These are phyloP conservation scores for Linnemannia zychae DNA, from an alignment of 192 early-diverging fungal species.

Conservation along the genomic window DNA sequence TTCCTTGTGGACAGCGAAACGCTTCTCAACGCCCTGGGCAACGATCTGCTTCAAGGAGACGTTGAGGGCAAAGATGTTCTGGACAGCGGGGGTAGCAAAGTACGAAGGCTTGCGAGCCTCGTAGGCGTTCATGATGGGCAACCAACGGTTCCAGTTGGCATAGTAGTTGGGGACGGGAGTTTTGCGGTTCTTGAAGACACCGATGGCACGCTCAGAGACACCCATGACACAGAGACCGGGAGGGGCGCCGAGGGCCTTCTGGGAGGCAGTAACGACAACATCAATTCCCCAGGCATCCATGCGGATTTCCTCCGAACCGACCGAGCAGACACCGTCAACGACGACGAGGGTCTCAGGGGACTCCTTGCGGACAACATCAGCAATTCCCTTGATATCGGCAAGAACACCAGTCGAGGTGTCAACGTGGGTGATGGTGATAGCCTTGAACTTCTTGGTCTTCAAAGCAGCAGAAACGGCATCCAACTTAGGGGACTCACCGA, in stretches of 20 bases:
- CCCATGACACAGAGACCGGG: constrained; percentile 94
- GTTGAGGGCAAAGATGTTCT: constrained; percentile 91
- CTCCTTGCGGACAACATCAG: constrained; percentile 75
- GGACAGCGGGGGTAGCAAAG: constrained; percentile 98
- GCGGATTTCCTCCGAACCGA: constrained; percentile 92
- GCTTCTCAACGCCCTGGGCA: constrained; percentile 75
- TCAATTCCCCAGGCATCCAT: constrained; percentile 95
- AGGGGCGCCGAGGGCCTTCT: constrained; percentile 96
- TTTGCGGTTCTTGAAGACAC: constrained; percentile 78
- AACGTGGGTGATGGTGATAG: constrained; percentile 94
- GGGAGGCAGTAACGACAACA: constrained; percentile 91
- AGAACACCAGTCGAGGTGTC: constrained; percentile 97
- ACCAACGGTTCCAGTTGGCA: constrained; percentile 93
- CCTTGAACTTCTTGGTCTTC: constrained; percentile 77
- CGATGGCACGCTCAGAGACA: constrained; percentile 81
- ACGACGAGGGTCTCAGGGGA: constrained; percentile 92
- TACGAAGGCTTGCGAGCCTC: constrained; percentile 93
- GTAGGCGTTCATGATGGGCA: constrained; percentile 97
- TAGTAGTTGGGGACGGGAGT: constrained; percentile 91
- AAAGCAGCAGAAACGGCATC: constrained; percentile 78
- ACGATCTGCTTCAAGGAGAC: constrained; percentile 83
- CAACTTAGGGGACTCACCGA: constrained; percentile 79
- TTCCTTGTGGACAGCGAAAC: constrained; percentile 84
- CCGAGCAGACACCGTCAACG: constrained; percentile 96
- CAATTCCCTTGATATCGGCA: constrained; percentile 82